Base-by-base conservation (phyloP, 2,329 filamentous ascomycete species). In the Ophiostoma ips region DNA sequence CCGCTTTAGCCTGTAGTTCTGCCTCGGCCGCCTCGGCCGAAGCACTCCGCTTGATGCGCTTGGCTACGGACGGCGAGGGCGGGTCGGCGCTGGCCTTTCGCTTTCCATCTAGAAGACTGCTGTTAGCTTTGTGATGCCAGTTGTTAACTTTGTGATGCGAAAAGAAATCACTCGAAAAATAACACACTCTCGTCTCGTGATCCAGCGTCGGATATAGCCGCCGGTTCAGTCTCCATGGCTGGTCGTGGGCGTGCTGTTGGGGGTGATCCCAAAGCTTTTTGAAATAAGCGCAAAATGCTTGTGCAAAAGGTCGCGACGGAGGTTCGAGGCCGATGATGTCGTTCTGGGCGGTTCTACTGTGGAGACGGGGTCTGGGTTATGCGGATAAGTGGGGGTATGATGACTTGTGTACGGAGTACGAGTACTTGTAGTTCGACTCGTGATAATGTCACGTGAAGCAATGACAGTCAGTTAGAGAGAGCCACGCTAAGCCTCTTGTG, bases 21-120 rank as follows among this genome's bases (percentile, higher is more conserved):
- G 24, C 36, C n/a, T 43, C 50, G 19, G 41, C 50, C 11, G 38
- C 63, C 57, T 76, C 68, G 44, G 63, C 59, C 5, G 65, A 65
- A 46, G 68, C 64, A 51, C 64, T 64, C 51, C 73, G 70, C 65
- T 84, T 84, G 37, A 78, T 62, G 58, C 83, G 76, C 66, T 89
- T 89, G 16, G 72, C 65, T 46, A 77, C 75, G 46, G 73, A 72
- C 18, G 77, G 73, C 48, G 77, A 80, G 50, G 73, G 68, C 43
- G 78, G 75, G 55, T 84, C 81, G 57, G 83, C 77, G 46, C 70
- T 71, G 4, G 84, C 83, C 66, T 88, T 88, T 64, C 84, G 82
- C 71, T 89, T 89, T 37, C 66, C 71, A 59, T 69, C 75, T 76
- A 53, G 8, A 15, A 41, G 13, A 28, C 15, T 30, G 11, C 24